These are phyloP conservation scores for Diaporthe australafricana DNA, from an alignment of 2,329 filamentous ascomycete genomes.

Conservation along the genomic window DNA sequence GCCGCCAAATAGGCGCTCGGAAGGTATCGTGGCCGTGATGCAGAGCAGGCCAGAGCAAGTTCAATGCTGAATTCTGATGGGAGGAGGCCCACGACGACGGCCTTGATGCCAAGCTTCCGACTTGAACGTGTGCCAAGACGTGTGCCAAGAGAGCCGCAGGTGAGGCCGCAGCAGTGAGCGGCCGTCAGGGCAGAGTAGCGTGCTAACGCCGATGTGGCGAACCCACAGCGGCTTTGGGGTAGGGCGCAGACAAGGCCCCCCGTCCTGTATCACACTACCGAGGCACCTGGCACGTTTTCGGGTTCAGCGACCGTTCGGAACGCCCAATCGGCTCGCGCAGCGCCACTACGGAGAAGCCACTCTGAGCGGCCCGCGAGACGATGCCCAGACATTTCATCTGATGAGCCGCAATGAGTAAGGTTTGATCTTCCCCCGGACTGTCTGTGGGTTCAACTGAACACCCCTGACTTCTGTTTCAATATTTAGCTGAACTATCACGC, in stretches of 20 bases:
- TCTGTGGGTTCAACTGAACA: slow-evolving; percentile 21
- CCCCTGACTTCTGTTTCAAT: slow-evolving; percentile 24
- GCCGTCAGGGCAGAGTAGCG: background rate
- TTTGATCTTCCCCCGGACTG: slow-evolving; percentile 17
- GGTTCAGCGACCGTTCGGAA: background rate
- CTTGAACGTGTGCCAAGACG: background rate
- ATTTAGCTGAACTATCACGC: background rate
- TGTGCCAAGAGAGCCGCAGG: slow-evolving; percentile 24
- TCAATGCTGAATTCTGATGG: background rate
- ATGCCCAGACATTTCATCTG: slow-evolving; percentile 18
- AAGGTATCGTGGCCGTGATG: background rate
- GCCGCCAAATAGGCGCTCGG: background rate
- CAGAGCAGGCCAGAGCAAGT: background rate
- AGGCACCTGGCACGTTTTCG: slow-evolving; percentile 22
- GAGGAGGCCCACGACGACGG: background rate
- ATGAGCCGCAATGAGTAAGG: slow-evolving; percentile 1
- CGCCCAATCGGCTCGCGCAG: slow-evolving; percentile 14
- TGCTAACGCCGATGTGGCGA: background rate
- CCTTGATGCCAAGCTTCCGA: slow-evolving; percentile 12
- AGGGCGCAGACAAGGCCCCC: background rate
- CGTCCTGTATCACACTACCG: slow-evolving; percentile 4
- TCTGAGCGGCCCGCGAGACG: slow-evolving; percentile 25
- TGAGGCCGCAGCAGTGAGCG: slow-evolving; percentile 1
- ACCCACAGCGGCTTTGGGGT: background rate
- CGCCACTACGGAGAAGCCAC: slow-evolving; percentile 8